Evolutionary conservation across 2,329 filamentous ascomycete genomes (phyloP), one percentile per base, ranked within the genome.

Genomic region (Fusarium agapanthi): DNA sequence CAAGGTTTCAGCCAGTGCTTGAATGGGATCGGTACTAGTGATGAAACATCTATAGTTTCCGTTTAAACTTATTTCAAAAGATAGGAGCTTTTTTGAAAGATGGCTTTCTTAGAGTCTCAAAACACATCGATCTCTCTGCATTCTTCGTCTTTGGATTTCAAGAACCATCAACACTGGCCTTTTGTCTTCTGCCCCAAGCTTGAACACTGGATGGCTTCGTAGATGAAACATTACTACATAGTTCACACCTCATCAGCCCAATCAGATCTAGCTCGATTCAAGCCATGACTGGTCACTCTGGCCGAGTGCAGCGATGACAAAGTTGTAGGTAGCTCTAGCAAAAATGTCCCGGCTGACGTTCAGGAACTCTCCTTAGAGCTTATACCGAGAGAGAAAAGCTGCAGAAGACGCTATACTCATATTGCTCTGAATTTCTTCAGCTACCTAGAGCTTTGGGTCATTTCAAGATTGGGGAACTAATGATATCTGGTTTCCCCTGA

Each of bases 381-480:
- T 37, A 75, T 56, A 2, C 51, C 73, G 7, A 56, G 73, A 14
- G 73, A 76, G 45, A 71, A 71, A 37, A 65, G 57, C n/a, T 61
- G 64, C 18, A 51, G 60, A 7, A 55, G 69, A 40, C 51, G 60
- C 45, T 72, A 75, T 32, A 77, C 58, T 51, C 67, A 62, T 20
- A 67, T 75, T 34, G 37, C 34, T 26, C 20, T 69, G 18, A 41
- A 56, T 7, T 75, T 40, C 26, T 34, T 26, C 12, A 7, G 15
- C 6, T 41, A 47, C 32, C 16, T 60, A 15, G 9, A 37, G 14
- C n/a, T 34, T 67, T 41, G 51, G 67, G 5, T 59, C 35, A 11
- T n/a, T 24, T 12, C 18, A 35, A n/a, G 37, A 37, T 2, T 50
- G 37, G 43, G 24, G 22, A n/a, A 50, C 16, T n/a, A n/a, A n/a